Evolutionary conservation across 1,284 basidiomycete species (phyloP), one percentile per base, ranked within the genome.

Genomic region (Cystobasidium slooffiae): DNA sequence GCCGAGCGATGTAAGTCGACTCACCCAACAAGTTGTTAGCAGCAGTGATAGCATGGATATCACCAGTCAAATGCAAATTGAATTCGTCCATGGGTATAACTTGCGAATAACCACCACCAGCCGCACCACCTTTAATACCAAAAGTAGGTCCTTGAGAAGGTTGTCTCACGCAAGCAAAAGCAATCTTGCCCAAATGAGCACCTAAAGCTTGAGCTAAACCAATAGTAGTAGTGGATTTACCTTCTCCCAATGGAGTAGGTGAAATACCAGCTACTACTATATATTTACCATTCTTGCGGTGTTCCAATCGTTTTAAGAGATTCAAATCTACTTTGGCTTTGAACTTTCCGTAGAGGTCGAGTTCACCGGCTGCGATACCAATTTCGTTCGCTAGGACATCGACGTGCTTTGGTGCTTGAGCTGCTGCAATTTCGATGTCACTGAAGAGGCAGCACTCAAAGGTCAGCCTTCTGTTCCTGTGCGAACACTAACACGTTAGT

Each of bases 71-170:
- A 83, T 99, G 97, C 72, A 96, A 84, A 82, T 96, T 97, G 83
- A 97, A 97, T 90, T 80, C 79, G 68, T 80, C 79, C 79, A 80
- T 80, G 14, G 79, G 79, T 84, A 98, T 98, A 80, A 99, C 93
- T 83, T 99, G 96, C 82, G 93, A 94, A 86, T 99, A 99, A 74
- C 96, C 96, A 78, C 96, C 96, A 69, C 97, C 96, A 68, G 96
- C 96, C 44, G 96, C 97, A 80, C 97, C 97, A 80, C 96, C 96
- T 85, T 99, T 99, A 86, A 99, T 97, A 81, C 97, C 96, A 81
- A 99, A 99, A 0, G 96, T 99, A 41, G 96, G 96, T 18, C 97
- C 96, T 83, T 99, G 96, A 83, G 93, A 96, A 1, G 96, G 96
- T 82, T 99, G 97, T 75, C 96, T 91, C n/a, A 99, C 95, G 83